These are phyloP conservation scores for Penicillium diatomitis DNA, from an alignment of 495 filamentous ascomycete genomes.

Conservation along the genomic window DNA sequence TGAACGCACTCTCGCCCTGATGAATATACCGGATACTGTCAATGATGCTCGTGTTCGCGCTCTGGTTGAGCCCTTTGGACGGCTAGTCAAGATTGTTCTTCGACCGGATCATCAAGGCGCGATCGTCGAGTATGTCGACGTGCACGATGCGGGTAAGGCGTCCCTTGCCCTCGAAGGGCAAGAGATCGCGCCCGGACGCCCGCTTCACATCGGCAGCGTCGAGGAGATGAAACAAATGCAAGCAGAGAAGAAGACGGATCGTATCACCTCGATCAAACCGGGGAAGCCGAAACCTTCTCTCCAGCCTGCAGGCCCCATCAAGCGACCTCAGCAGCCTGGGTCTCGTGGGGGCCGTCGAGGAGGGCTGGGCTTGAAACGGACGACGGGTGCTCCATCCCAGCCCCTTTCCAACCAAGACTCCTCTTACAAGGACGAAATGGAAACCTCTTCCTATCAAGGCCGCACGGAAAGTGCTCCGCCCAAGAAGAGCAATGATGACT, in stretches of 20 bases:
- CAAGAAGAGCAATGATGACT: slow-evolving; percentile 80
- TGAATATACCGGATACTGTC: slow-evolving; percentile 57
- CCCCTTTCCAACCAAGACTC: slow-evolving; percentile 7
- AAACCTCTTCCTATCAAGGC: slow-evolving; percentile 24
- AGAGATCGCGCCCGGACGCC: slow-evolving; percentile 56
- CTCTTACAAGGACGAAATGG: slow-evolving; percentile 29
- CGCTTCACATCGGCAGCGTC: slow-evolving; percentile 58
- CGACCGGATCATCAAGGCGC: slow-evolving; percentile 77
- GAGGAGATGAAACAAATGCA: slow-evolving; percentile 57
- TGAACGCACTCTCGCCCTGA: slow-evolving; percentile 46
- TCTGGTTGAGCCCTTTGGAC: slow-evolving; percentile 50
- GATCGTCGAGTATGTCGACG: slow-evolving; percentile 69
- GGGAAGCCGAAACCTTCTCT: slow-evolving; percentile 38
- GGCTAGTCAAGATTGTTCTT: slow-evolving; percentile 45
- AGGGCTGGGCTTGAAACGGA: slow-evolving; percentile 48
- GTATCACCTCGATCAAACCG: slow-evolving; percentile 29
- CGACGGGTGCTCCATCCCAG: slow-evolving; percentile 7
- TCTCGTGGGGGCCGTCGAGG: slow-evolving; percentile 40
- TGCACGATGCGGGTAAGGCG: slow-evolving; percentile 64
- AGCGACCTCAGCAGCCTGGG: slow-evolving; percentile 47
- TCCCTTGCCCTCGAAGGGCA: slow-evolving; percentile 61
- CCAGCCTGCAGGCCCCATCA: slow-evolving; percentile 43
- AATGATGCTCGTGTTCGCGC: slow-evolving; percentile 54
- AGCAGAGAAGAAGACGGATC: slow-evolving; percentile 46
- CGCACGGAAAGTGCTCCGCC: slow-evolving; percentile 15